Base-by-base conservation (phyloP, 1,139 yeast genomes). In the Hansenula lynferdii region DNA sequence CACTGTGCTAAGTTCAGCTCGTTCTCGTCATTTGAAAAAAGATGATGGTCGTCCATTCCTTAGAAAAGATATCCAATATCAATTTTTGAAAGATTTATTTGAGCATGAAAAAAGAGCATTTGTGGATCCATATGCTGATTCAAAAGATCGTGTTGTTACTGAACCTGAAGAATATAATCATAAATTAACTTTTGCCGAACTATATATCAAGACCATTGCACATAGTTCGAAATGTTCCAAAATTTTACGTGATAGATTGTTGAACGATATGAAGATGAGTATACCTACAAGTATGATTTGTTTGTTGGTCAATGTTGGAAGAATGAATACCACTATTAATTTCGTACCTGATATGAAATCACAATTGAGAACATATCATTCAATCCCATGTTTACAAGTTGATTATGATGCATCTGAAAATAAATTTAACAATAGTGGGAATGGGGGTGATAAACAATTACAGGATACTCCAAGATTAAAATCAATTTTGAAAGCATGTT, bases 261-360 rank as follows among this genome's bases (percentile, higher is more conserved):
- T 82, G 36, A 65, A 68, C 41, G 87, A 84, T 45, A 72, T 70
- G 42, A 75, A 75, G 32, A 71, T 76, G 62, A 85, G 86, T 3
- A 68, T 77, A 36, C 78, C 87, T 15, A 86, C 87, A 36, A 85
- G 89, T 38, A 80, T 86, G 70, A 82, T 87, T 23, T 86, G 96
- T 48, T 64, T 92, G 33, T 68, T 92, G 45, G 97, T 92, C 20
- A 92, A 92, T 57, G 80, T 89, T 34, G 97, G 97, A 5, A 70
- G 97, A 47, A 80, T 92, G 80, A 90, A 90, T 64, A 92, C 97
- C 2, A 90, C 97, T 6, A 81, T 92, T 39, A 90, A 89, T 60
- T 92, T 90, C 57, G 95, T 87, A 40, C 89, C 95, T n/a, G 97
- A 89, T 57, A 90, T 90, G 97, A 82, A 89, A 49, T 87, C 96